Evolutionary conservation across 148 eudicot species (phyloP).

Genomic region (Simmondsia chinensis): DNA sequence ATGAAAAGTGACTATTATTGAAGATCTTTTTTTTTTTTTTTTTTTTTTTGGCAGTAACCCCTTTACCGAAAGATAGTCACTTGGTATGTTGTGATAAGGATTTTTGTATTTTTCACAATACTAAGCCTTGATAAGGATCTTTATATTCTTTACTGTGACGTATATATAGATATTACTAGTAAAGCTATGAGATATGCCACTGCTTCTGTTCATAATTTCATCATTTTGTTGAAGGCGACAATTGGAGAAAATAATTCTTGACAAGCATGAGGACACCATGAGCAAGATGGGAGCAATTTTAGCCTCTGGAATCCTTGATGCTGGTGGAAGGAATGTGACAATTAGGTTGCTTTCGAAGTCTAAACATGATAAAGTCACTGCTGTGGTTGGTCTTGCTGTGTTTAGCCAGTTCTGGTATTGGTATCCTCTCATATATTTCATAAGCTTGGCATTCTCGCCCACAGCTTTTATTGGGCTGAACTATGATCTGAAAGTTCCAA

Average conservation of each 20-base stretch:
- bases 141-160: too few relatives aligned
- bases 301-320: conserved; percentile 95
- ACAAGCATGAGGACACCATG: conserved; percentile 99
- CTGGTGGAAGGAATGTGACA: conserved; percentile 98
- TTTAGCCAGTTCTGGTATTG: conserved; percentile 99
- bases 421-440: conserved; percentile 97
- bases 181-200: too few relatives aligned
- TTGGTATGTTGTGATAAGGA: too few relatives aligned
- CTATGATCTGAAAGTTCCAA: conserved; percentile 87
- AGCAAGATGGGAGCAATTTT: conserved; percentile 99
- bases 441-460: conserved; percentile 90
- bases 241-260: conserved; percentile 87
- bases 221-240: conserved; percentile 49
- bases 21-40: too few relatives aligned
- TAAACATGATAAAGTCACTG: conserved; percentile 87
- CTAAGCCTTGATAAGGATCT: too few relatives aligned
- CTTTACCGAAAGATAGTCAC: too few relatives aligned
- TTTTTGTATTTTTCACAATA: too few relatives aligned
- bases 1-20: too few relatives aligned
- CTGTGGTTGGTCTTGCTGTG: conserved; percentile 91
- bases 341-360: conserved; percentile 85
- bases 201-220: not conserved
- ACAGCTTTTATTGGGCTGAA: conserved; percentile 94
- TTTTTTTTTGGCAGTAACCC: too few relatives aligned
- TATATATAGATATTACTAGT: too few relatives aligned